Evolutionary conservation across 2,329 filamentous ascomycete genomes (phyloP), one percentile per base, ranked within the genome.

Genomic region (Fusarium sp.): DNA sequence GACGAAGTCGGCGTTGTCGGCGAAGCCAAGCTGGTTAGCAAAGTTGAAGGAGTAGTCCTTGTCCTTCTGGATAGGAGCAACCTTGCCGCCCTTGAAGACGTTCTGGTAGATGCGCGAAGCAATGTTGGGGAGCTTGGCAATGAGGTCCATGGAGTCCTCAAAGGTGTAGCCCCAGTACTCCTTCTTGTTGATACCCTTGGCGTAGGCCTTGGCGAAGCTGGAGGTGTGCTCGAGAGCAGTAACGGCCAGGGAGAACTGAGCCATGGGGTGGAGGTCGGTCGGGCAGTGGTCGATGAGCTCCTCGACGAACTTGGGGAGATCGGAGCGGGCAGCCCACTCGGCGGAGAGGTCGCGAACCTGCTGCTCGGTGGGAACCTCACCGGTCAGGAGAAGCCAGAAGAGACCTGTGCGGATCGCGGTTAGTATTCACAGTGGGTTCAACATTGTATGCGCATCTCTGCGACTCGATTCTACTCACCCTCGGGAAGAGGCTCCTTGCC

Each of bases 261-360:
- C 94, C 95, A 99, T 99, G 79, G 95, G 95, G 88, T 99, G 95
- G 72, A 99, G 92, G 81, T 96, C 93, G 83, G 86, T 95, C 73
- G 95, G 95, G 91, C 94, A 98, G 85, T 95, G 93, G 89, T 99
- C 95, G 83, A 99, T 97, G 79, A 99, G 91, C 85, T 99, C 95
- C 86, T 97, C 93, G 76, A 99, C 88, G 83, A 96, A 98, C 85
- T 96, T 96, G 83, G 95, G 95, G 71, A 99, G 84, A 75, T 96
- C 92, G 81, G 95, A 93, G 75, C 95, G 93, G 77, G 95, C 95
- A 78, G 95, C 95, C 95, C 94, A 98, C 83, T 99, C 95, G 65
- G 95, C 94, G 71, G 95, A 98, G 70, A 99, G 91, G 76, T 96
- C 93, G 79, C 93, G 93, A 75, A 98, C 95, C 86, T 99, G 95